Evolutionary conservation across 345 rosid species (phyloP), one percentile per base, ranked within the genome.

Genomic region (Excoecaria cochinchinensis): DNA sequence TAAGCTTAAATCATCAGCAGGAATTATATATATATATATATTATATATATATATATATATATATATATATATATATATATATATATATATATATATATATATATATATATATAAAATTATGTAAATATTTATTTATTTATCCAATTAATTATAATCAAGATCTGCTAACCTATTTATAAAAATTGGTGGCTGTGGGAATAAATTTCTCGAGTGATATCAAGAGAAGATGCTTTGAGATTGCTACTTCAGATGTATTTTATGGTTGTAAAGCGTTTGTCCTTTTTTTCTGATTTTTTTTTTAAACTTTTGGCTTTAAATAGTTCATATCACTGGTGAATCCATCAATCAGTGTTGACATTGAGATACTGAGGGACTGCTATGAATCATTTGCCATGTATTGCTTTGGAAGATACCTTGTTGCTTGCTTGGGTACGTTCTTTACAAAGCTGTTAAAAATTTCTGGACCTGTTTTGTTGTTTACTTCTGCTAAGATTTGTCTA

Each of bases 321-420:
- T 87, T 95, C 83, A 89, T 89, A 47, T 93, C 99, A 3, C 84
- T 96, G 90, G 91, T 90, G 84, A 77, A 92, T 74, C 97, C 99
- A 78, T 84, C 97, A 74, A 86, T 92, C 75, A 91, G 98, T 79
- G 95, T 96, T 83, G 92, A 96, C 79, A 84, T 90, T 75, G 97
- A 85, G 79, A 92, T 90, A 79, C 89, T 96, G 57, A 91, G 99
- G 75, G 99, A 96, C 84, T 87, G 99, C 87, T 96, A 96, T 72
- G 99, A 96, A 79, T 92, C 99, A 70, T 96, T 96, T 81, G 99
- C 99, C 74, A 93, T 96, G 98, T 96, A 96, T 88, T 96, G 99
- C 89, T 96, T 96, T 78, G 99, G 98, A 83, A 90, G 99, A 87
- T 93, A 96, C 84, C 97, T 96, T 67, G 86, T 93, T 75, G 99